A percentile compares a stretch with the other conserved stretches of the same genome.
These are phyloP conservation scores for Ceratocystis albifundus DNA, from an alignment of 2,329 filamentous ascomycete species.

Conservation along the genomic window DNA sequence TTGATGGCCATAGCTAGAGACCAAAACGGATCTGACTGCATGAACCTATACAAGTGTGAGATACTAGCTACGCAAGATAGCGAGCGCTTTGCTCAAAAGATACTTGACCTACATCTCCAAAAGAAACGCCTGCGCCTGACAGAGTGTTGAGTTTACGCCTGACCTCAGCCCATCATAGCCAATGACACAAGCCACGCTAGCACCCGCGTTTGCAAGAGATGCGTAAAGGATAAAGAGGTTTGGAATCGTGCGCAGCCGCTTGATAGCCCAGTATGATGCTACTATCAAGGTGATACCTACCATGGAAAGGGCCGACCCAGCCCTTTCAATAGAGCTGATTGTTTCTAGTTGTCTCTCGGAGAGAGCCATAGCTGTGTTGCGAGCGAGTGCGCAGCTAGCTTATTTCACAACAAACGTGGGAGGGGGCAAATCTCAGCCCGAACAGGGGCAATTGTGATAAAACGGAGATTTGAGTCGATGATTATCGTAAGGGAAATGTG, in stretches of 20 bases:
- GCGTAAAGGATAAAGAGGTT: constrained; percentile 53
- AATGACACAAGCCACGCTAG: constrained; percentile 57
- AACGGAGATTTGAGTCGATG: background rate
- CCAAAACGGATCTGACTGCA: constrained; percentile 66
- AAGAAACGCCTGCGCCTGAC: constrained; percentile 47
- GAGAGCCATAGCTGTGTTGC: constrained; percentile 26
- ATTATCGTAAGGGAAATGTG: background rate
- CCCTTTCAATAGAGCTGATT: constrained; percentile 41
- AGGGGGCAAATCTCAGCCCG: background rate
- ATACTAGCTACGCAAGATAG: background rate
- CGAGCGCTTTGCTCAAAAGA: background rate
- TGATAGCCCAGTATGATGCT: constrained; percentile 40
- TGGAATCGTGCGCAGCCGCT: constrained; percentile 45
- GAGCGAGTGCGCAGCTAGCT: too few relatives aligned
- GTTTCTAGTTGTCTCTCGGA: constrained; percentile 31
- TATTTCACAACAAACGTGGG: background rate
- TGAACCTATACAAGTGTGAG: constrained; percentile 44
- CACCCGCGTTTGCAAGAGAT: constrained; percentile 48
- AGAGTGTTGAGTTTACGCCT: constrained; percentile 47
- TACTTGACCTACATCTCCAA: constrained; percentile 51
- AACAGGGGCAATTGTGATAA: background rate
- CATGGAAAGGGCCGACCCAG: constrained; percentile 44
- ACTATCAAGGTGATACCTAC: constrained; percentile 42
- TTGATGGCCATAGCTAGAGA: constrained; percentile 74
- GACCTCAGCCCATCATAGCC: constrained; percentile 51